phyloP scores from a whole-genome alignment of 75 land plant genomes.

The Cunninghamia lanceolata region DNA sequence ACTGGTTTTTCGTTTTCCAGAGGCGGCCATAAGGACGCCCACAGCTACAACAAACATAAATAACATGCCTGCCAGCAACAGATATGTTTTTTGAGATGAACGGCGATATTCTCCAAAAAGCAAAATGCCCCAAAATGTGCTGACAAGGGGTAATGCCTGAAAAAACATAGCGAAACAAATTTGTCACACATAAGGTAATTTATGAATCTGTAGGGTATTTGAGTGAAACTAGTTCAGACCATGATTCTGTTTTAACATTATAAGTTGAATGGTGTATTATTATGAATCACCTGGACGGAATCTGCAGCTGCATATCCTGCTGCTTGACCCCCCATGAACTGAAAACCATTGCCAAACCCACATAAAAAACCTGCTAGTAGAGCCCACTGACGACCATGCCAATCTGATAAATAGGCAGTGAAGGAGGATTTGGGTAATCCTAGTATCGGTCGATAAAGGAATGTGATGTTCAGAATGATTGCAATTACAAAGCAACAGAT shows the following conservation, averaged over 20 bases:
- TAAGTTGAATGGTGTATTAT: no score
- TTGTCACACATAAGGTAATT: no score
- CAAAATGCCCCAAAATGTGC: slow-evolving; percentile 91
- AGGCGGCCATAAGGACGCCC: slow-evolving; percentile 77
- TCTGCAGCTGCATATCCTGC: slow-evolving; percentile 99
- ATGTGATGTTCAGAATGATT: slow-evolving; percentile 52
- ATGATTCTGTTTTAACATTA: no score
- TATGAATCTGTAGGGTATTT: no score
- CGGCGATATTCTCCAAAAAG: slow-evolving; percentile 83
- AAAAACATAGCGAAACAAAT: slow-evolving; percentile 1
- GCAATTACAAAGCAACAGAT: slow-evolving; percentile 64
- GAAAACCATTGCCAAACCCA: slow-evolving; percentile 95
- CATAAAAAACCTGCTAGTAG: slow-evolving; percentile 82
- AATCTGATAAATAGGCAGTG: slow-evolving; percentile 64
- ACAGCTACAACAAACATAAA: slow-evolving; percentile 85
- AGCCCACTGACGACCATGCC: slow-evolving; percentile 88
- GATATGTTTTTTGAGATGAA: slow-evolving; percentile 75
- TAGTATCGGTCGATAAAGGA: slow-evolving; percentile 76
- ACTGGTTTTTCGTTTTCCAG: slow-evolving; percentile 56
- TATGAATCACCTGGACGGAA: slow-evolving; percentile 81
- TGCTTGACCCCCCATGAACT: slow-evolving; percentile 98
- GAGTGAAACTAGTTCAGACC: no score
- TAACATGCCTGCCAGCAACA: slow-evolving; percentile 74
- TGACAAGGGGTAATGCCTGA: slow-evolving; percentile 91
- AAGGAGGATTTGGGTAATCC: slow-evolving; percentile 73